Evolutionary conservation across 306 rosid species (phyloP).

Genomic region (Cucurbita argyrosperma): DNA sequence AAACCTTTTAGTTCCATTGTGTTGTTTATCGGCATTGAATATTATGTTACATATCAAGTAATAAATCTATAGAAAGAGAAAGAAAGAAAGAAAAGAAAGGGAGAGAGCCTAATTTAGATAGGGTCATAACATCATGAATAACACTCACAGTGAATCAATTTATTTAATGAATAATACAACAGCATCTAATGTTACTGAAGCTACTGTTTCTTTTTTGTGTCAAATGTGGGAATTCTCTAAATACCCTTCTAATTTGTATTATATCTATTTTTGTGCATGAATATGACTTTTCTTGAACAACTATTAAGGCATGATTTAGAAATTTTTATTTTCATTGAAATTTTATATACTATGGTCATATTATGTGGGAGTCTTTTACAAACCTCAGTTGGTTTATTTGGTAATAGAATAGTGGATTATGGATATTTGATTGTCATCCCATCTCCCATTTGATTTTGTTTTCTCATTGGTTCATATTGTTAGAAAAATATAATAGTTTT

Average conservation of each 20-base stretch:
- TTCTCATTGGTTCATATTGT: no score
- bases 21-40: neutral
- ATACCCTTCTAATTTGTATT: neutral
- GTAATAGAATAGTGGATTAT: no score
- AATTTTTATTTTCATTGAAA: neutral
- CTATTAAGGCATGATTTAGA: neutral
- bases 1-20: neutral
- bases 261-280: neutral
- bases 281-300: neutral
- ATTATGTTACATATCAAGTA: neutral
- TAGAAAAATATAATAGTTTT: no score
- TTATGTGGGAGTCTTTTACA: neutral
- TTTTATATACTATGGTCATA: neutral
- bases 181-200: neutral
- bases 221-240: neutral
- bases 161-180: neutral
- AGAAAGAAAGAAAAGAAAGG: neutral
- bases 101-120: constrained; percentile 2
- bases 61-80: neutral
- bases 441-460: no score
- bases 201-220: neutral
- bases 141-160: neutral
- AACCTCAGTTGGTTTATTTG: no score
- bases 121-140: neutral
- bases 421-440: no score